A percentile compares a stretch with the other conserved stretches of the same genome.
Conservation (phyloP, 2,329 filamentous ascomycete species). For the Ceratocystis smalleyi region DNA sequence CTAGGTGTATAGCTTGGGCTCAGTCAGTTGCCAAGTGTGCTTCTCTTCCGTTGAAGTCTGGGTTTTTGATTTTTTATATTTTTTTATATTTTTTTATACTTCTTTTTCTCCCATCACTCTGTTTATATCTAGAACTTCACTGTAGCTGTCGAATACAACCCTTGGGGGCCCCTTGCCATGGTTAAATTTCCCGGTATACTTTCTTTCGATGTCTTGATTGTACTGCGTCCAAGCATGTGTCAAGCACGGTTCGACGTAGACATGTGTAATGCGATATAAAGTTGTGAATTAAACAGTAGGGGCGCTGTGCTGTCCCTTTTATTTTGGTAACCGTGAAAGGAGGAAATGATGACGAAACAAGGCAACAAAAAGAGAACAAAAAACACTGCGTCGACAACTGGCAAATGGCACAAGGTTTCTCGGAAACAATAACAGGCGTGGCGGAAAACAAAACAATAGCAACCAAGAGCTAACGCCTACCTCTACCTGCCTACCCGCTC, state of each 20-base stretch:
- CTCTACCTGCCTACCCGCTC: background rate
- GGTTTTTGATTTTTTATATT: background rate
- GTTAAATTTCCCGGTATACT: too few species aligned
- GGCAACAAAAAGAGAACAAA: background rate
- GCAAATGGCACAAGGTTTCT: background rate
- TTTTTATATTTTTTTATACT: background rate
- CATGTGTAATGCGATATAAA: background rate
- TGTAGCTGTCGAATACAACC: background rate
- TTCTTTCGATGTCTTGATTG: too few species aligned
- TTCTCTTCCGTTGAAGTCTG: background rate
- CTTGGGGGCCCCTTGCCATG: background rate
- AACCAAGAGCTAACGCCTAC: background rate
- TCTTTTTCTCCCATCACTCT: background rate
- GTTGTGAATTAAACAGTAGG: slow-evolving; percentile 6
- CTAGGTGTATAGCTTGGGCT: background rate
- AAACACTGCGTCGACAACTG: slow-evolving; percentile 4
- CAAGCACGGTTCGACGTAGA: background rate
- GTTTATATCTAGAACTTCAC: background rate
- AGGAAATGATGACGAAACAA: slow-evolving; percentile 8
- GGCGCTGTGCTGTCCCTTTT: slow-evolving; percentile 9
- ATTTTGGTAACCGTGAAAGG: slow-evolving; percentile 11
- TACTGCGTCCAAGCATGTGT: too few species aligned
- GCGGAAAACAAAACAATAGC: background rate
- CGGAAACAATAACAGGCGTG: slow-evolving; percentile 5
- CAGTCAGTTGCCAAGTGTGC: background rate